Conservation (phyloP, 148 eudicot species). For the Diospyros kaki region DNA sequence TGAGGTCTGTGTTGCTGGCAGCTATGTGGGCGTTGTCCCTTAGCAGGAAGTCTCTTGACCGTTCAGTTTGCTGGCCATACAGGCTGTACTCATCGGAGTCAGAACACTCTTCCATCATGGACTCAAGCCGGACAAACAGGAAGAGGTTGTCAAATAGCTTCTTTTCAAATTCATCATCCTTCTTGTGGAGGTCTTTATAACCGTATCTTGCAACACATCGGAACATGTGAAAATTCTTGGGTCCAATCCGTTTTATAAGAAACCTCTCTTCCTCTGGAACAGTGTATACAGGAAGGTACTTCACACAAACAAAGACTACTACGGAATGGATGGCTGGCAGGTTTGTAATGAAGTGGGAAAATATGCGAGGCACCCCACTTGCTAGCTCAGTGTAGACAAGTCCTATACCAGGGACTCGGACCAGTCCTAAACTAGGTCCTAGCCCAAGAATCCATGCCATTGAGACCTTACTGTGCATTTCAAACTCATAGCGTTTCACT, state of each 20-base stretch:
- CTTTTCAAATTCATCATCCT: conserved; percentile 86
- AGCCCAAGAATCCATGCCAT: conserved; percentile 96
- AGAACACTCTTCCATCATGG: conserved; percentile 96
- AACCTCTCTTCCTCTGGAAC: conserved; percentile 95
- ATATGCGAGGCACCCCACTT: conserved; percentile 90
- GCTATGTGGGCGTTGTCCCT: conserved; percentile 19
- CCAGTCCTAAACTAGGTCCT: conserved; percentile 91
- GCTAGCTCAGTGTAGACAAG: conserved; percentile 97
- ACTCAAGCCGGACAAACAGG: conserved; percentile 75
- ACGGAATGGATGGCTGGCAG: conserved; percentile 95
- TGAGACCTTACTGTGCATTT: conserved; percentile 93
- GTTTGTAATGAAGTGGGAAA: conserved; percentile 94
- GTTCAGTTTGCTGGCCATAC: conserved; percentile 64
- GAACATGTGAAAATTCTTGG: conserved; percentile 94
- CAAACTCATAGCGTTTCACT: conserved; percentile 79
- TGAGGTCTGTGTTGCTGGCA: conserved; percentile 24
- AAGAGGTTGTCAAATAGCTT: conserved; percentile 78
- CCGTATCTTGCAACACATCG: conserved; percentile 95
- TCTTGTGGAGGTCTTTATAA: conserved; percentile 89
- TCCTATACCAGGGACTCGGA: conserved; percentile 93
- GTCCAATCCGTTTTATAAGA: conserved; percentile 90
- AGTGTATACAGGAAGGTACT: conserved; percentile 90
- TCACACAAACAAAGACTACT: conserved; percentile 83
- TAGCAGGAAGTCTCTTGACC: conserved; percentile 38
- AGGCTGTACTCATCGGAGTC: conserved; percentile 90